A percentile compares a stretch with the other conserved stretches of the same genome.
Evolutionary conservation across 2,329 filamentous ascomycete species (phyloP).

Genomic region (Penicillium sp.): DNA sequence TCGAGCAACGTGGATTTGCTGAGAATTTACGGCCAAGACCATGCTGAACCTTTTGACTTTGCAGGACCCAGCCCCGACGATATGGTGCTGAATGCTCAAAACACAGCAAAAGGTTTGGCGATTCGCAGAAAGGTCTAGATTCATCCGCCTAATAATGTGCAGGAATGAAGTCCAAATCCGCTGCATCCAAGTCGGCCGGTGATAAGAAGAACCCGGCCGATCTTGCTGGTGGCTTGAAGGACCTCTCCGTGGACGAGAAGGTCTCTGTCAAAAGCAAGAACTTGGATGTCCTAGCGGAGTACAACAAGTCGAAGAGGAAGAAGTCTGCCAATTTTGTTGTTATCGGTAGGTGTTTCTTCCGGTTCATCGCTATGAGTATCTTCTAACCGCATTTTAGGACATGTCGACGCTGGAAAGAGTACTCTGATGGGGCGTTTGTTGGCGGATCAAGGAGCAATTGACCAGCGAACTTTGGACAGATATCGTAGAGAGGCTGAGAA

Average conservation of each 20-base stretch:
- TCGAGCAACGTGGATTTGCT: constrained; percentile 35
- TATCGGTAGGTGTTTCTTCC: constrained; percentile 61
- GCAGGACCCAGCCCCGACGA: constrained; percentile 88
- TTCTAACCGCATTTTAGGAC: constrained; percentile 56
- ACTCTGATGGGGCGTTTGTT: constrained; percentile 95
- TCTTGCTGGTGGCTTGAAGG: constrained; percentile 49
- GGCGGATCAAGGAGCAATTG: constrained; percentile 82
- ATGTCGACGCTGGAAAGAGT: constrained; percentile 96
- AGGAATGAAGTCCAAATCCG: constrained; percentile 47
- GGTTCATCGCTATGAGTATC: constrained; percentile 2
- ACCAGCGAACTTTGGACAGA: constrained; percentile 83
- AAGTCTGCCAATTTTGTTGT: constrained; percentile 87
- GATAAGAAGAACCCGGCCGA: constrained; percentile 44
- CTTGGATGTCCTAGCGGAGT: constrained; percentile 79
- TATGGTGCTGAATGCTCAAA: constrained; percentile 80
- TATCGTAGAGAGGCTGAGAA: constrained; percentile 85
- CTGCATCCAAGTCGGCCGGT: constrained; percentile 38
- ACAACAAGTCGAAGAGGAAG: constrained; percentile 71
- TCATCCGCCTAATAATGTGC: constrained; percentile 39
- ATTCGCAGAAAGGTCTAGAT: constrained; percentile 38
- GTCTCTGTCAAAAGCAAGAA: constrained; percentile 68
- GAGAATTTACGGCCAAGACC: constrained; percentile 38
- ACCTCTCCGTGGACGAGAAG: constrained; percentile 50
- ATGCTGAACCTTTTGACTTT: constrained; percentile 59
- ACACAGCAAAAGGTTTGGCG: constrained; percentile 69